Base-by-base conservation (phyloP, 2,329 filamentous ascomycete genomes). In the Phaeophleospora eucalypticola region DNA sequence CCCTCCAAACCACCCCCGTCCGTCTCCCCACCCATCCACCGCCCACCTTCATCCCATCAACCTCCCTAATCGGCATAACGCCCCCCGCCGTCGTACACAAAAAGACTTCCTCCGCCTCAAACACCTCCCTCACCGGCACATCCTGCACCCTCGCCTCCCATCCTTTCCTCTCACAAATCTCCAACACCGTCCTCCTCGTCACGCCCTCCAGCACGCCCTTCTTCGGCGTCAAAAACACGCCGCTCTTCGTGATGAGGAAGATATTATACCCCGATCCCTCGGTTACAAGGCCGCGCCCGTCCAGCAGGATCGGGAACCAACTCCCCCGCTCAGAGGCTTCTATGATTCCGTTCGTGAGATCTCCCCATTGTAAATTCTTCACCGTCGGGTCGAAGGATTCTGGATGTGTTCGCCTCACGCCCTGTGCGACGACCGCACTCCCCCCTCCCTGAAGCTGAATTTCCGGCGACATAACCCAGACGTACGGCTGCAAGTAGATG, bases 81-180 rank as follows among this genome's bases (percentile, higher is more conserved):
- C 75, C 75, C 1, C 75, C 75, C 0, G 75, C 75, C 12, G 75
- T 78, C 0, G 75, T 78, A 49, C 68, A 76, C 73, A 77, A 76
- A 21, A 78, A 70, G 3, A 77, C 66, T 61, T 78, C 75, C 46
- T 78, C 75, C 0, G 64, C 60, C 4, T 67, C 41, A 38, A 75
- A 77, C 0, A 62, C 66, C 29, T 64, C 8, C 12, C 71, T 64
- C 0, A 74, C 60, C 0, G 73, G 72, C 3, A 77, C 70, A 19
- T 65, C 48, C 54, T 75, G 69, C 20, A 70, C 43, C 3, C 62
- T 65, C 4, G 72, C 59, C 19, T 69, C 64, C 32, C 70, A 51
- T 0, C 64, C 64, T 2, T 64, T 58, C 0, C 47, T 46, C 1
- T 51, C 52, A 1, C 72, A 72, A 10, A 64, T 67, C 40, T 77